Base-by-base conservation (phyloP, 1,284 basidiomycete genomes). In the Tremellales sp. region DNA sequence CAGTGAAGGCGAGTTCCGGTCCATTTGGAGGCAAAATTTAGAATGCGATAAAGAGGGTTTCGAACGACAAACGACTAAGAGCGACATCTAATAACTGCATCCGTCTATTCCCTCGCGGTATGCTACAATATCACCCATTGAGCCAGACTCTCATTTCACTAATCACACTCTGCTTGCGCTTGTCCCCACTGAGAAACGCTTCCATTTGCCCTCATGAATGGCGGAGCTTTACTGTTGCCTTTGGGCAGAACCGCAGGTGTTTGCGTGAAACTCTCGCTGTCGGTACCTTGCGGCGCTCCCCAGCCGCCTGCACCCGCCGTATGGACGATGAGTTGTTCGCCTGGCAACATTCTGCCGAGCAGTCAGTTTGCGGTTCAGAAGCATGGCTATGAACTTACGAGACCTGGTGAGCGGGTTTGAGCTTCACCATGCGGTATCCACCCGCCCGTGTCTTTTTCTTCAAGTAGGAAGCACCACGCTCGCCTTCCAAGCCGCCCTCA, bases 401-500 rank as follows among this genome's bases (percentile, higher is more conserved):
- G 26, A 54, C 46, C 28, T 54, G 52, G 40, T 43, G 40, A 42
- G 52, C 48, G 31, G 52, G 52, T 24, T 53, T 53, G 18, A 48
- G 40, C 24, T 53, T 53, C 25, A 53, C 51, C 0, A 39, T 46
- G n/a, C 51, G 29, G 39, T 41, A 52, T 25, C 50, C 50, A 14
- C 50, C 50, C 27, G 34, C 34, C 8, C 34, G 8, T 8, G 34
- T 18, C 34, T 18, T 36, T 21, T 36, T 36, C 14, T 39, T 24
- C 37, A 22, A 18, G 19, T 8, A 39, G 19, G 37, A 24, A 9
- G 24, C 24, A 24, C 92, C 91, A 55, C 85, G 72, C 42, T 74
- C 77, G 8, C 84, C 91, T 13, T 82, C 76, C 7, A 78, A 81
- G 9, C 92, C 92, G 9, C 92, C 92, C 59, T 86, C 81, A 62